Base-by-base conservation (phyloP, 164 flowering plant genomes). In the Aristolochia fimbriata region DNA sequence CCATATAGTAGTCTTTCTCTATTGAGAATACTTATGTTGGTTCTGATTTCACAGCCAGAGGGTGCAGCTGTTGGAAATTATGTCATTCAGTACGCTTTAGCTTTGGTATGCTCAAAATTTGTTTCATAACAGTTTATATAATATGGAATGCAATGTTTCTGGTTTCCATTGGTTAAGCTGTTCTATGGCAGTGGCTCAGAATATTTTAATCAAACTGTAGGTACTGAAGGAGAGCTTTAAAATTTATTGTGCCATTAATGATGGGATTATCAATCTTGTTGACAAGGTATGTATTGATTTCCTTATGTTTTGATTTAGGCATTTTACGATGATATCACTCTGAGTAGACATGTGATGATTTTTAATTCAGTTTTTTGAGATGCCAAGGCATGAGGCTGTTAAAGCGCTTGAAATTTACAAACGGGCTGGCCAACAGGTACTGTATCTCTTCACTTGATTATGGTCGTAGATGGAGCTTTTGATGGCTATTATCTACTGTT, bases 191-290 rank as follows among this genome's bases (percentile, higher is more conserved):
- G 43, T 37, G 43, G 43, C 43, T 37, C 43, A 37, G 4, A 37
- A 37, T 37, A 37, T 37, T 37, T 37, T 37, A 37, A 10, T 37
- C 43, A 37, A 37, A 69, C 74, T 77, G 62, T 86, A 92, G 99
- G 97, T 94, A 47, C 77, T 94, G 63, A 94, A 94, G 71, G 99
- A 94, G 85, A 94, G 97, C 71, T 94, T 94, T 70, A 94, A 94
- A 80, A 80, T 94, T 19, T 94, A 94, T 68, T 94, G 99, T 72
- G 84, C 96, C 23, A 80, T 94, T 65, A 94, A 94, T 71, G 99
- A 91, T 74, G 97, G 99, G 31, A 90, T 94, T 21, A 94, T 94
- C 73, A 94, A 91, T 81, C 91, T 94, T 69, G 84, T 94, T 61
- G 99, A 94, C 76, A 94, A 90, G 97, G 99, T 94, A 74, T 19